phyloP scores from a whole-genome alignment of 257 asterid genomes.

The Ilex aquifolium region DNA sequence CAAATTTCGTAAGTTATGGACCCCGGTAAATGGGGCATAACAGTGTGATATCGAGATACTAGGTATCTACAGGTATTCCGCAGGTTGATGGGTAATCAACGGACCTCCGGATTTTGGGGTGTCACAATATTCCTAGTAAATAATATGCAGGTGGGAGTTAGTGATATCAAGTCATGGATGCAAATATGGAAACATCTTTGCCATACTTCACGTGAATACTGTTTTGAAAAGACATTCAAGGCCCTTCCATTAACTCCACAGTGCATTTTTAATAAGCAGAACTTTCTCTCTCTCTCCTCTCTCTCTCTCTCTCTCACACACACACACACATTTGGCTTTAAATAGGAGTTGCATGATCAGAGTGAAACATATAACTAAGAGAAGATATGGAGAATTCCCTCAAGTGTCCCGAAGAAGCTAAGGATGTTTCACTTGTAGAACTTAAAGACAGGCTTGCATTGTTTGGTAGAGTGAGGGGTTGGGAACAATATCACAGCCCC shows the following conservation, averaged over 20 bases:
- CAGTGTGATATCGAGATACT: too few species aligned
- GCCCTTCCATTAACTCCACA: slow-evolving; percentile 22
- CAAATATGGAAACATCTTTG: background rate
- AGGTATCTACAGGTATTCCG: too few species aligned
- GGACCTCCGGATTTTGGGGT: too few species aligned
- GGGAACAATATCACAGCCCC: slow-evolving; percentile 62
- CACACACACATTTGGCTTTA: slow-evolving; percentile 19
- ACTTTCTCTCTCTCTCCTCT: background rate
- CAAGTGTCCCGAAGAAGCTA: slow-evolving; percentile 19
- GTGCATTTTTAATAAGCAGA: background rate
- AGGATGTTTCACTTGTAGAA: slow-evolving; percentile 56
- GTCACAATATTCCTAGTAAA: too few species aligned
- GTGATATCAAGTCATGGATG: too few species aligned
- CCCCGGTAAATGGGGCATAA: too few species aligned
- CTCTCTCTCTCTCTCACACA: background rate
- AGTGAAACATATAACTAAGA: background rate
- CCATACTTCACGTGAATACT: background rate
- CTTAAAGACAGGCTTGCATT: slow-evolving; percentile 46
- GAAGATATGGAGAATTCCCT: slow-evolving; percentile 40
- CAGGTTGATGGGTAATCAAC: too few species aligned
- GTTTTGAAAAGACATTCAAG: slow-evolving; percentile 3
- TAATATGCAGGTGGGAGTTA: too few species aligned
- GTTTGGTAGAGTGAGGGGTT: slow-evolving; percentile 46
- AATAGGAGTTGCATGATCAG: slow-evolving; percentile 10
- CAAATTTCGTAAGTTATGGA: too few species aligned